A percentile compares a stretch with the other conserved stretches of the same genome.
phyloP scores from a whole-genome alignment of 1,284 basidiomycete genomes.

The Ceraceosorus guamensis region DNA sequence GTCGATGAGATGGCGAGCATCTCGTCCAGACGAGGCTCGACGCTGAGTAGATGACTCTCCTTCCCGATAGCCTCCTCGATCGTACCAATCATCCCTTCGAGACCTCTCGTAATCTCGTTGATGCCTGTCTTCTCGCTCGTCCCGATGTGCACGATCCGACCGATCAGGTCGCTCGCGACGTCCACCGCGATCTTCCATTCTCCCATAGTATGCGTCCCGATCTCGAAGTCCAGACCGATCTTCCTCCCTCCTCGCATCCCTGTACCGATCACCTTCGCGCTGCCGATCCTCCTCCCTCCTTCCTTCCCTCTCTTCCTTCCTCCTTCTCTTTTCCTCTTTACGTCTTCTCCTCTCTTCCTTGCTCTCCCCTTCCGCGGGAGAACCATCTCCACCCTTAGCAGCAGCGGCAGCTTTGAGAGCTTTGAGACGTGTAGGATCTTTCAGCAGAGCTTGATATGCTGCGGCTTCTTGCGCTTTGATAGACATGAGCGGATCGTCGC shows the following conservation, averaged over 20 bases:
- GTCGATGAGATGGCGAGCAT: background rate
- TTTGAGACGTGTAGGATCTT: slow-evolving; percentile 77
- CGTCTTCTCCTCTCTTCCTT: slow-evolving; percentile 49
- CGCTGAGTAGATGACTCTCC: slow-evolving; percentile 15
- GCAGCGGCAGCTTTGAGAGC: slow-evolving; percentile 53
- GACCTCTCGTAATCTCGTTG: slow-evolving; percentile 12
- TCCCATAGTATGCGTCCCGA: slow-evolving; percentile 5
- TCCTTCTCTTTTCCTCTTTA: slow-evolving; percentile 61
- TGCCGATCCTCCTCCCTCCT: slow-evolving; percentile 13
- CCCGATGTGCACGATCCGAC: background rate
- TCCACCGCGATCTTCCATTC: slow-evolving; percentile 5
- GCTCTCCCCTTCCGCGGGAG: slow-evolving; percentile 50
- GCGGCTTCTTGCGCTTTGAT: slow-evolving; percentile 98
- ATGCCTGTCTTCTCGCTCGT: slow-evolving; percentile 43
- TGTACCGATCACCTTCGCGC: slow-evolving; percentile 1
- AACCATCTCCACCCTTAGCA: slow-evolving; percentile 64
- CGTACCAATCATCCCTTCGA: slow-evolving; percentile 10
- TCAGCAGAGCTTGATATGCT: slow-evolving; percentile 78
- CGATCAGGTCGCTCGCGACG: slow-evolving; percentile 1
- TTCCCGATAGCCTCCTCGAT: slow-evolving; percentile 9
- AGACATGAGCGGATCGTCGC: slow-evolving; percentile 88
- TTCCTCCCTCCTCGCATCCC: background rate
- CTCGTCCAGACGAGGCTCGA: slow-evolving; percentile 4
- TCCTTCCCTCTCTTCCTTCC: slow-evolving; percentile 55
- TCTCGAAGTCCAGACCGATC: slow-evolving; percentile 5